phyloP scores from a whole-genome alignment of 805 yeast genomes.

The Starmerella cellae region DNA sequence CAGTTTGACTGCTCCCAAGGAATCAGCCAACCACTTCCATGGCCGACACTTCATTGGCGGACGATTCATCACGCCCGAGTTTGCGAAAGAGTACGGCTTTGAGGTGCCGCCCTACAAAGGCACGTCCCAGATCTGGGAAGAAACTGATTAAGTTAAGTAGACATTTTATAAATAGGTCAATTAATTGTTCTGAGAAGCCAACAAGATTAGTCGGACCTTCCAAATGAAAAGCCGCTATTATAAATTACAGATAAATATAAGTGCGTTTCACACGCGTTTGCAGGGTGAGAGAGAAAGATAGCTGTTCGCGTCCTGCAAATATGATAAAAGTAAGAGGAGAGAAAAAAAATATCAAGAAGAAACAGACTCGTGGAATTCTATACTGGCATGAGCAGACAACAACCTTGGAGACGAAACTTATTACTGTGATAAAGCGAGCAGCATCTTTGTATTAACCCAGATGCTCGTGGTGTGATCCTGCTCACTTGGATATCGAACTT shows the following conservation, averaged over 20 bases:
- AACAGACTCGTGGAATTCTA: no score
- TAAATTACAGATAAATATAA: not conserved
- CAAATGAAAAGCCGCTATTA: not conserved
- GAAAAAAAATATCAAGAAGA: no score
- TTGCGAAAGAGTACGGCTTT: constrained; percentile 65
- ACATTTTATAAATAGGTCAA: not conserved
- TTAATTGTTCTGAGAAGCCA: not conserved
- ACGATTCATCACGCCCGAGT: constrained; percentile 52
- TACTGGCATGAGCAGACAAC: no score
- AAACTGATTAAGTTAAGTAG: constrained; percentile 3
- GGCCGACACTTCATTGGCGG: constrained; percentile 79
- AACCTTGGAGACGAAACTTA: no score
- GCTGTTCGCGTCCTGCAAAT: no score
- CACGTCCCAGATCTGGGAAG: constrained; percentile 40
- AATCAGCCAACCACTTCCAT: constrained; percentile 49
- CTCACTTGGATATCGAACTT: no score
- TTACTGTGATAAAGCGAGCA: no score
- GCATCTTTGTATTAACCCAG: no score
- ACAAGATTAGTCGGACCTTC: no score
- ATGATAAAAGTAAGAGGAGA: no score
- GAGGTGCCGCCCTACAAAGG: constrained; percentile 49
- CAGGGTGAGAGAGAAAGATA: no score
- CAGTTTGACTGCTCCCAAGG: constrained; percentile 88
- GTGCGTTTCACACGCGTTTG: not conserved
- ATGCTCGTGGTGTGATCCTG: no score